phyloP scores from a whole-genome alignment of 306 rosid genomes.

The Delonix regia region DNA sequence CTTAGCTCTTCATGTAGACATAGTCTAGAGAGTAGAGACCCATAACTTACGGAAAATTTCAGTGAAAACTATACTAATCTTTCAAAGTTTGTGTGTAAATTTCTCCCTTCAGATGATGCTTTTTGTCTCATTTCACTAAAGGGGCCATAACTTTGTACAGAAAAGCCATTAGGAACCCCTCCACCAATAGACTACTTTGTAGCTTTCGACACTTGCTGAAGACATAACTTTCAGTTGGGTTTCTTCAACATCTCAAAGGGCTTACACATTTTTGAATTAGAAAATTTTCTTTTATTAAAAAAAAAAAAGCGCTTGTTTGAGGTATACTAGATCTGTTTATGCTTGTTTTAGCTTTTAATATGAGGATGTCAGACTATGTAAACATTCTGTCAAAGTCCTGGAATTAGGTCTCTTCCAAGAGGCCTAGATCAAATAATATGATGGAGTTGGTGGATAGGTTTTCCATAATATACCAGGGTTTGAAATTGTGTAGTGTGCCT shows the following conservation, averaged over 20 bases:
- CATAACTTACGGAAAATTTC: background rate
- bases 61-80: no score
- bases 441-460: no score
- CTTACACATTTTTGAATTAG: background rate
- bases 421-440: no score
- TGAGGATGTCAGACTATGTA: no score
- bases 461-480: background rate
- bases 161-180: background rate
- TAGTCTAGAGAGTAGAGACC: background rate
- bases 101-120: no score
- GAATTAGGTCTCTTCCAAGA: no score
- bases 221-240: background rate
- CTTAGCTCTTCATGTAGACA: background rate
- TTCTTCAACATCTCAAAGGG: background rate
- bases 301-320: no score
- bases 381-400: no score
- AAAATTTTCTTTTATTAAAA: no score
- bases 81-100: no score
- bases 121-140: background rate
- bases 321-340: no score
- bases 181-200: background rate
- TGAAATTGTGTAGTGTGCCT: background rate
- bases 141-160: background rate
- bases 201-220: background rate
- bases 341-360: no score